A percentile compares a stretch with the other conserved stretches of the same genome.
Evolutionary conservation across 2,329 filamentous ascomycete species (phyloP).

Genomic region (Alternaria sp.): DNA sequence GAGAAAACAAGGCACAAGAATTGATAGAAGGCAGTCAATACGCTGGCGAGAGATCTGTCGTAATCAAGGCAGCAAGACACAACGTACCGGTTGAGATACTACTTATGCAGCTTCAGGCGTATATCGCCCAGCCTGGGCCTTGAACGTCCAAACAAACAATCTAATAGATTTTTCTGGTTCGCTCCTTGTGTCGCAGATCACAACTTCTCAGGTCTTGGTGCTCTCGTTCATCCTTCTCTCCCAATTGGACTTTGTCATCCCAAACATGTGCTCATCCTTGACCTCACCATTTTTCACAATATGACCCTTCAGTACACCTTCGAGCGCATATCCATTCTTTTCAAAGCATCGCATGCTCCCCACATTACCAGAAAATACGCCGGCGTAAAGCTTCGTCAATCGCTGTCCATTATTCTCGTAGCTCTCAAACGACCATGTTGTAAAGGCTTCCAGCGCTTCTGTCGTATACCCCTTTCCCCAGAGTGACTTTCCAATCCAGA

Average conservation of each 20-base stretch:
- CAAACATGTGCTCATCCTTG: slow-evolving; percentile 46
- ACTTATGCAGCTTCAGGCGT: slow-evolving; percentile 46
- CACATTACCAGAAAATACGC: slow-evolving; percentile 43
- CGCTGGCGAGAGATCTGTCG: slow-evolving; percentile 35
- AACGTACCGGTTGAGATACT: slow-evolving; percentile 41
- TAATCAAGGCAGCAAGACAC: slow-evolving; percentile 39
- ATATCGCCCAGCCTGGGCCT: slow-evolving; percentile 35
- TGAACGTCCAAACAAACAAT: slow-evolving; percentile 13
- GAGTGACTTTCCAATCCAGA: slow-evolving; percentile 52
- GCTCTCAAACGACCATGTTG: slow-evolving; percentile 46
- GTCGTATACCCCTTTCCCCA: slow-evolving; percentile 50
- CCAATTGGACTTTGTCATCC: slow-evolving; percentile 47
- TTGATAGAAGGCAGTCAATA: slow-evolving; percentile 37
- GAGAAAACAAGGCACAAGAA: slow-evolving; percentile 35
- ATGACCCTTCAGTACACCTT: slow-evolving; percentile 49
- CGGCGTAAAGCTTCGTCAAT: slow-evolving; percentile 42
- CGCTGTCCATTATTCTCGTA: slow-evolving; percentile 34
- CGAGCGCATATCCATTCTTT: slow-evolving; percentile 50
- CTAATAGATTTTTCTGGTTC: background rate
- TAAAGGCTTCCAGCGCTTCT: slow-evolving; percentile 45
- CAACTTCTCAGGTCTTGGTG: slow-evolving; percentile 2
- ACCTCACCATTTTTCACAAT: slow-evolving; percentile 48
- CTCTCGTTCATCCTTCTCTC: slow-evolving; percentile 17
- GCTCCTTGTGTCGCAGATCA: background rate
- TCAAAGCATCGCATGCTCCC: slow-evolving; percentile 49